Evolutionary conservation across 129 eudicot species (phyloP).

Genomic region (Lonicera japonica): DNA sequence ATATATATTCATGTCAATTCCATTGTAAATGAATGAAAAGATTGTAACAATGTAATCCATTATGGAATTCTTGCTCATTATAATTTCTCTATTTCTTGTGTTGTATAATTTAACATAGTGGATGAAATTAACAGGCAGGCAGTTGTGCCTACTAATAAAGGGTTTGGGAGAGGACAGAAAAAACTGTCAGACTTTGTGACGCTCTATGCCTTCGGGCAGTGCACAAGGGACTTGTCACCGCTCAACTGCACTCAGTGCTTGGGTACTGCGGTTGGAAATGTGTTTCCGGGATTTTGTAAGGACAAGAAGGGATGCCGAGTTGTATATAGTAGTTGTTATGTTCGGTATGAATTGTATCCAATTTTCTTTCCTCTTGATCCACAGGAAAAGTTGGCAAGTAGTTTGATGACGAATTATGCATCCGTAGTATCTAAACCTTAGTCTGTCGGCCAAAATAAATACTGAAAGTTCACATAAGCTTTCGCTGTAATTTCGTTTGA

Average conservation of each 20-base stretch:
- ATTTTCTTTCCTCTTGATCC: constrained; percentile 54
- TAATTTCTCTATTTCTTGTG: too few species aligned
- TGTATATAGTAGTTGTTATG: constrained; percentile 59
- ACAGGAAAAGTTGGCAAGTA: constrained; percentile 14
- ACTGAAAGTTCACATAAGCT: too few species aligned
- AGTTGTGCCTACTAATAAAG: constrained; percentile 28
- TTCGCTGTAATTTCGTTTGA: too few species aligned
- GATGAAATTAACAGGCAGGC: constrained; percentile 33
- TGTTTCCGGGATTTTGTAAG: constrained; percentile 31
- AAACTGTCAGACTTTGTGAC: constrained; percentile 34
- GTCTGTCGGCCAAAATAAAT: too few species aligned
- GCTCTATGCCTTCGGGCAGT: constrained; percentile 60
- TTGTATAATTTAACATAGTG: too few species aligned
- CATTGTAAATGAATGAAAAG: too few species aligned
- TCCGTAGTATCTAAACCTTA: constrained; percentile 20
- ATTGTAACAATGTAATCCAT: too few species aligned
- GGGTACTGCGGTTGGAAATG: constrained; percentile 37
- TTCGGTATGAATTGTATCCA: constrained; percentile 53
- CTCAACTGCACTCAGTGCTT: constrained; percentile 60
- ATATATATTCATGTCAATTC: too few species aligned
- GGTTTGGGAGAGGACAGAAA: constrained; percentile 47
- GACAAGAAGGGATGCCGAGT: constrained; percentile 59
- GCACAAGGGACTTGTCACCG: constrained; percentile 51
- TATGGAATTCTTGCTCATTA: too few species aligned
- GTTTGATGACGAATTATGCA: constrained; percentile 20